Conservation (phyloP, 1,139 yeast species). For the Candida frijolesensis region DNA sequence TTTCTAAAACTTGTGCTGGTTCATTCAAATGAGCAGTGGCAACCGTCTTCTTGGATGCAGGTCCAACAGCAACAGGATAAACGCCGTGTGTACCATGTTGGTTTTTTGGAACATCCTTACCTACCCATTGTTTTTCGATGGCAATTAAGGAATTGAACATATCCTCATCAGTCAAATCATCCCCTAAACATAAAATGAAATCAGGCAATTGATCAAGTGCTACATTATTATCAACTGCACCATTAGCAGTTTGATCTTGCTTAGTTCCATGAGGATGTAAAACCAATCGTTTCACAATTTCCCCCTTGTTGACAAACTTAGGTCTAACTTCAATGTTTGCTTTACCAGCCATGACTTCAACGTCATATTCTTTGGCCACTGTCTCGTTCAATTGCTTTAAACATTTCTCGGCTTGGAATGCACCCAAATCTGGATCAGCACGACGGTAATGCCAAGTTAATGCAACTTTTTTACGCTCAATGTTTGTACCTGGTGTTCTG, state of each 20-base stretch:
- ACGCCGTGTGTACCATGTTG: slow-evolving; percentile 60
- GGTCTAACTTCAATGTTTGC: slow-evolving; percentile 98
- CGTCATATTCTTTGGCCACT: slow-evolving; percentile 70
- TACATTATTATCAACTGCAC: slow-evolving; percentile 20
- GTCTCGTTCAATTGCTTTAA: slow-evolving; percentile 62
- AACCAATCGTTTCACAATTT: slow-evolving; percentile 82
- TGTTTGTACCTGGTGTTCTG: slow-evolving; percentile 85
- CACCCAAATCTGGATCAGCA: slow-evolving; percentile 91
- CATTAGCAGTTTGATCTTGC: slow-evolving; percentile 27
- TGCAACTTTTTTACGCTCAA: slow-evolving; percentile 90
- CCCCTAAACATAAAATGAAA: slow-evolving; percentile 88
- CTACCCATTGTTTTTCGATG: slow-evolving; percentile 55
- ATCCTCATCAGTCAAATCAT: slow-evolving; percentile 96
- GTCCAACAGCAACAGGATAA: slow-evolving; percentile 93
- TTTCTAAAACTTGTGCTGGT: slow-evolving; percentile 83
- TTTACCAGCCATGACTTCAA: slow-evolving; percentile 91
- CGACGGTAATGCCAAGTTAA: slow-evolving; percentile 97
- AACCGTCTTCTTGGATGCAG: slow-evolving; percentile 84
- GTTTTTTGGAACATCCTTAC: slow-evolving; percentile 40
- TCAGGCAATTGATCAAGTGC: slow-evolving; percentile 63
- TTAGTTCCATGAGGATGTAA: slow-evolving; percentile 58
- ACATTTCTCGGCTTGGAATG: slow-evolving; percentile 78
- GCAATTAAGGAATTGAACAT: slow-evolving; percentile 80
- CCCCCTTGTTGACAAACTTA: slow-evolving; percentile 91
- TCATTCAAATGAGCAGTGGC: slow-evolving; percentile 89